Evolutionary conservation across 495 filamentous ascomycete genomes (phyloP), one percentile per base, ranked within the genome.

Genomic region (Lasiosphaeris hirsuta): DNA sequence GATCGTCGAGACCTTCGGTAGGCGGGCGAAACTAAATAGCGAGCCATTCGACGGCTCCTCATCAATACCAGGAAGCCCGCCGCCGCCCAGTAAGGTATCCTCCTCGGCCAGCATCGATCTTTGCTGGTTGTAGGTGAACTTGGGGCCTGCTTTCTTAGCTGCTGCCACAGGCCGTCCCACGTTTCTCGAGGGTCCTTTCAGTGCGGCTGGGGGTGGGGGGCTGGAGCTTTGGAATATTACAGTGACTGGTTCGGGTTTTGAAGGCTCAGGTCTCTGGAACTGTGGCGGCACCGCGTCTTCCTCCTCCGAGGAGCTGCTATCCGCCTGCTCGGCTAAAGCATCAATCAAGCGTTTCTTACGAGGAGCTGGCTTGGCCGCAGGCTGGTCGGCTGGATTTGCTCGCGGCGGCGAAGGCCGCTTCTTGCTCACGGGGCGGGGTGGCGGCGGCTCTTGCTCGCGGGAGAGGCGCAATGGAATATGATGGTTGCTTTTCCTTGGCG

Each of bases 321-420:
- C 55, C 10, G 61, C 65, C 58, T 81, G 78, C n/a, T 74, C 72
- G 11, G 70, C 78, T n/a, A 85, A 66, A 23, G 73, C 69, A 68
- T 85, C 82, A 53, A 85, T 83, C 23, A 85, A 51, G 14, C 82
- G 75, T 52, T 72, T 76, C 37, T 76, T 78, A 14, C 71, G 71
- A 2, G 57, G 56, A 36, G 46, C 64, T 44, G 57, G 46, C n/a
- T 23, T 18, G 34, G 50, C 18, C 7, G 49, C 19, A 5, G 33
- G 5, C 35, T 45, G 36, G 5, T 40, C 15, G 15, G 40, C 58
- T 10, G 49, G 35, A 4, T 34, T 15, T 23, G 54, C 18, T 15
- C 46, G 43, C 13, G 44, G 51, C 0, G 45, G 63, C 6, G 50
- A 56, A 48, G 61, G n/a, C 10, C 57, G 43, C 18, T 64, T 56